phyloP scores from a whole-genome alignment of 2,329 filamentous ascomycete species.

The Claviceps monticola region DNA sequence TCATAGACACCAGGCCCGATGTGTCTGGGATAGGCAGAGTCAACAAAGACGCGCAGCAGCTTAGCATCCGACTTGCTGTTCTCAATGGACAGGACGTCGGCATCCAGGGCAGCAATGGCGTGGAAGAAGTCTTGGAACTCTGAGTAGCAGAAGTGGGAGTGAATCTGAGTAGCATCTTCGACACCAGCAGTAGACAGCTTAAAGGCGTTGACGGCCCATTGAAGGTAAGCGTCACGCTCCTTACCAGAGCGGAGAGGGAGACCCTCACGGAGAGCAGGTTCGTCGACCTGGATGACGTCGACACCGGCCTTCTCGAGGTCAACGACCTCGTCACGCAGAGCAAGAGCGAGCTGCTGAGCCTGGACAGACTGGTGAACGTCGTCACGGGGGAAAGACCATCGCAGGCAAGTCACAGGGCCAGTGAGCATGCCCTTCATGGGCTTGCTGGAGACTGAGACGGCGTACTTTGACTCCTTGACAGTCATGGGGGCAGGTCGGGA shows the following conservation, averaged over 20 bases:
- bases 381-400: conserved; percentile 99
- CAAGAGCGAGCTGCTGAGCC: conserved; percentile 95
- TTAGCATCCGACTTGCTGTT: conserved; percentile 99
- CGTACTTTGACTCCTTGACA: conserved; percentile 99
- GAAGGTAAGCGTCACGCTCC: conserved; percentile 92
- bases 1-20: conserved; percentile 99
- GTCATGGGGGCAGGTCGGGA: conserved; percentile 96
- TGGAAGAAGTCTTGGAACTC: conserved; percentile 99
- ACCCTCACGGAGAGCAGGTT: conserved; percentile 98
- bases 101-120: conserved; percentile 94
- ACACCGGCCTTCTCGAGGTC: conserved; percentile 96
- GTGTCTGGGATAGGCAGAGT: conserved; percentile 93
- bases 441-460: conserved; percentile 89
- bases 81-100: conserved; percentile 97
- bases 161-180: conserved; percentile 92
- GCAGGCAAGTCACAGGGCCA: conserved; percentile 93
- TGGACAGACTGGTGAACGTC: conserved; percentile 98
- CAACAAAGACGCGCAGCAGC: conserved; percentile 96
- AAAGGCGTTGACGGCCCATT: conserved; percentile 98
- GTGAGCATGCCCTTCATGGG: conserved; percentile 99
- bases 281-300: conserved; percentile 97
- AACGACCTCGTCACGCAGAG: conserved; percentile 94
- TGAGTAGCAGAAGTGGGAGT: conserved; percentile 99
- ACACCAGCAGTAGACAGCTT: conserved; percentile 89
- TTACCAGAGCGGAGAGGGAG: conserved; percentile 86